Base-by-base conservation (phyloP, 176 grass and related monocot species). In the Juncus effusus region DNA sequence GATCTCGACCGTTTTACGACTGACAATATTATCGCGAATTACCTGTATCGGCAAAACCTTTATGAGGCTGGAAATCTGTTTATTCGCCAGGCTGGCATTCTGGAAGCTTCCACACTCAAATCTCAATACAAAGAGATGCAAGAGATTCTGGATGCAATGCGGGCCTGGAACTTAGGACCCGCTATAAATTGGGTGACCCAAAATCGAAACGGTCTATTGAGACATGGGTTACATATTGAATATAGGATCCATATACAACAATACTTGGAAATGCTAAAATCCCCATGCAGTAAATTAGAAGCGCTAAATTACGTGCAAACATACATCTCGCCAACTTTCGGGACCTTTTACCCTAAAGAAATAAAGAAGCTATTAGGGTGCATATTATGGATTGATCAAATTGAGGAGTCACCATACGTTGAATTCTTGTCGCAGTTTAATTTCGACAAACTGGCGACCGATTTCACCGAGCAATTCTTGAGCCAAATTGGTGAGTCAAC, bases 111-210 rank as follows among this genome's bases (percentile, higher is more conserved):
- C 7, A 56, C 66, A 70, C 15, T 70, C 19, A 70, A 38, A 70
- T 70, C 66, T 56, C 36, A 54, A 14, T 70, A 69, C 51, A 69
- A 69, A 41, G 65, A 69, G 15, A 56, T 69, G 65, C 51, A 69
- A 7, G 49, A 55, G 35, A 69, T 69, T 15, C 38, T 56, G 14
- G n/a, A 7, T 38, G 16, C 65, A 7, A 15, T 56, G 16, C 19
- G 2, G 3, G 49, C 50, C 6, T 11, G 5, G n/a, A 54, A 69
- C 54, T n/a, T 55, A 4, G 4, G 6, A 38, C 51, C 65, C 1
- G 65, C 65, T 4, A 41, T 40, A 41, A 52, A 69, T n/a, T 69
- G 51, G 65, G 54, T 39, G 38, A 11, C 38, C 10, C 28, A 55
- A 54, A 69, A 55, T 12, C 51, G 2, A 8, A 7, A 7, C 54